Base-by-base conservation (phyloP, 345 rosid genomes). In the Syzygium grande region DNA sequence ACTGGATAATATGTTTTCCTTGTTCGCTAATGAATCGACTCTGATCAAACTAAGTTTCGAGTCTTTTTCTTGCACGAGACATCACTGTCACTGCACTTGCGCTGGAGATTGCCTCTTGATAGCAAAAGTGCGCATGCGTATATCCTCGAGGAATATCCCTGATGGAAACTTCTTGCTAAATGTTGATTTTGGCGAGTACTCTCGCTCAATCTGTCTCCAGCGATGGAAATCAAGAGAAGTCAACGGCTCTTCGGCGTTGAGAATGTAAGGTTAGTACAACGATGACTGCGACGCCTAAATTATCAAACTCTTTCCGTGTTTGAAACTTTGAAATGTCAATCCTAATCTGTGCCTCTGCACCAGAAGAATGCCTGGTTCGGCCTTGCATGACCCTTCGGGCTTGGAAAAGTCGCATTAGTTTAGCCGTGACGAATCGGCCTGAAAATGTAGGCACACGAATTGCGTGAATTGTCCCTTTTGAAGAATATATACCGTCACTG, bases 201-300 rank as follows among this genome's bases (percentile, higher is more conserved):
- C 46, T 19, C 0, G 1, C 4, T 19, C 6, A 73, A 19, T 30
- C 2, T 17, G 0, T 73, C 2, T 0, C 7, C 5, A n/a, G 65
- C 0, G 2, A 1, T 19, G 83, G 27, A 38, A 19, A 73, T 38
- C 49, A 19, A 73, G 83, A 73, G 27, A 22, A 73, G 15, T 19
- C 0, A 0, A 1, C 13, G 4, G 80, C 49, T 34, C 80, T 17
- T 73, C 7, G 7, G 22, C 0, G 4, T 0, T 7, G 6, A 1
- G 49, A 34, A 19, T 5, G 6, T 2, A 68, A 9, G 6, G 6
- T 34, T 34, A 19, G 14, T 1, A 19, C 1, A 11, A 21, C 80
- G 38, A 73, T 0, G 27, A 19, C 8, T 73, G 27, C 80, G 7
- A 43, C 46, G 7, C 46, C 46, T 43, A 6, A 43, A 43, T 43